These are phyloP conservation scores for Nicotiana sylvestris DNA, from an alignment of 257 asterid genomes.

Conservation along the genomic window DNA sequence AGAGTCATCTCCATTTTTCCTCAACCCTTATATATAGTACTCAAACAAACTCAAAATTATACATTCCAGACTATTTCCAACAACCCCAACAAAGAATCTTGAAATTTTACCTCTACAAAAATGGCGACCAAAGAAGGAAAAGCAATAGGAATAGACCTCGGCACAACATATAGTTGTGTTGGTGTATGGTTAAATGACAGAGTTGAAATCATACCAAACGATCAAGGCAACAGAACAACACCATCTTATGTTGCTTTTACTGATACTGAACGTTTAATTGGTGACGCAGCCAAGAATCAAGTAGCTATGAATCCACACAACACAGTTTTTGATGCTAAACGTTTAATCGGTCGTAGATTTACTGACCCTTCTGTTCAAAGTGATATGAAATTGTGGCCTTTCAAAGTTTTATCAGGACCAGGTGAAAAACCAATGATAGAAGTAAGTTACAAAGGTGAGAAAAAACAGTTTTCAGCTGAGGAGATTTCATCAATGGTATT, in stretches of 20 bases:
- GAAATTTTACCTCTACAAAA: not conserved
- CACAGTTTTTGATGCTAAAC: slow-evolving; percentile 58
- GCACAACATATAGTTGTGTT: slow-evolving; percentile 61
- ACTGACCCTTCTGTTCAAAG: slow-evolving; percentile 50
- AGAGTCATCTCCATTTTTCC: not conserved
- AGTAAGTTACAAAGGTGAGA: slow-evolving; percentile 43
- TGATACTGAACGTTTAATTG: slow-evolving; percentile 50
- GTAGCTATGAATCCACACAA: slow-evolving; percentile 60
- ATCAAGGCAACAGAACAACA: slow-evolving; percentile 62
- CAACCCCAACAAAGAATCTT: not conserved
- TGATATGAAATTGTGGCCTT: slow-evolving; percentile 56
- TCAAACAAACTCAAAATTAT: not conserved
- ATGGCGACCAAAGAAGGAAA: slow-evolving; percentile 44
- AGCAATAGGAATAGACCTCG: slow-evolving; percentile 55
- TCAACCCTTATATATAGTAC: not conserved
- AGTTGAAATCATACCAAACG: slow-evolving; percentile 58
- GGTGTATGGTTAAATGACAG: slow-evolving; percentile 60
- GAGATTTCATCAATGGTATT: slow-evolving; percentile 56
- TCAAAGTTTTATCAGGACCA: slow-evolving; percentile 43
- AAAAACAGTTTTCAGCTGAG: slow-evolving; percentile 45
- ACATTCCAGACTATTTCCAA: not conserved
- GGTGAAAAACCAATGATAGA: slow-evolving; percentile 47
- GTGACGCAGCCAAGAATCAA: slow-evolving; percentile 58
- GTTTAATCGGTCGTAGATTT: slow-evolving; percentile 51
- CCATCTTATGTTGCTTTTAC: slow-evolving; percentile 64